Conservation (phyloP, 495 filamentous ascomycete species). For the Podospora didyma region DNA sequence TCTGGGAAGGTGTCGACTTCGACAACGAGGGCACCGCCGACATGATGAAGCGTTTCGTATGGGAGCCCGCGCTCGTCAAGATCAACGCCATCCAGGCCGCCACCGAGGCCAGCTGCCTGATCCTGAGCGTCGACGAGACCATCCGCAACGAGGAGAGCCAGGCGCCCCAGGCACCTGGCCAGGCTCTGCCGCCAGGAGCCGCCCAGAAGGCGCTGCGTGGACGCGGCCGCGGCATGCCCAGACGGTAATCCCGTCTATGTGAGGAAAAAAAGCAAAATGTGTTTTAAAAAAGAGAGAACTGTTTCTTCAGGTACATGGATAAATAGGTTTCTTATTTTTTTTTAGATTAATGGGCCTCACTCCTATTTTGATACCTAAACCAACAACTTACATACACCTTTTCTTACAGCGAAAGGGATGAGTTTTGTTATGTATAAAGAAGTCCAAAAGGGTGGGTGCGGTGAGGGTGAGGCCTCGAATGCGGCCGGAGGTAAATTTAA, state of each 20-base stretch:
- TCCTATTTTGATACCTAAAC: too few relatives aligned
- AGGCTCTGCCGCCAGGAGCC: constrained; percentile 82
- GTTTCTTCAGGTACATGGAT: too few relatives aligned
- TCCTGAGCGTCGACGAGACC: constrained; percentile 94
- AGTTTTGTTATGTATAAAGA: too few relatives aligned
- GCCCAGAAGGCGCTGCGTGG: constrained; percentile 87
- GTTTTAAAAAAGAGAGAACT: too few relatives aligned
- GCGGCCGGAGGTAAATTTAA: too few relatives aligned
- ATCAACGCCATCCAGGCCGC: constrained; percentile 95
- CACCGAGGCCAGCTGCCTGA: constrained; percentile 90
- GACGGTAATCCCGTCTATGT: constrained; percentile 48
- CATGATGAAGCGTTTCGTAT: constrained; percentile 91
- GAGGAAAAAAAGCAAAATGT: too few relatives aligned
- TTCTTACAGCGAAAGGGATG: too few relatives aligned
- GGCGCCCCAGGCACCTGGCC: constrained; percentile 69
- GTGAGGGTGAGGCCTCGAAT: too few relatives aligned
- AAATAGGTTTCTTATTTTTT: too few relatives aligned
- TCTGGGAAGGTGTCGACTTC: constrained; percentile 96
- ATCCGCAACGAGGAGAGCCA: constrained; percentile 93
- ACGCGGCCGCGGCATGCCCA: constrained; percentile 88
- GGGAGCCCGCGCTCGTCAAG: constrained; percentile 96
- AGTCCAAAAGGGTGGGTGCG: too few relatives aligned
- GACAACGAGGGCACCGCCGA: constrained; percentile 83
- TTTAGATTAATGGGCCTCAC: too few relatives aligned
- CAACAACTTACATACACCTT: too few relatives aligned